Percentiles rank a stretch among this genome's conserved stretches.
Conservation (phyloP, 2,329 filamentous ascomycete genomes). For the Dactylonectria macrodidyma region DNA sequence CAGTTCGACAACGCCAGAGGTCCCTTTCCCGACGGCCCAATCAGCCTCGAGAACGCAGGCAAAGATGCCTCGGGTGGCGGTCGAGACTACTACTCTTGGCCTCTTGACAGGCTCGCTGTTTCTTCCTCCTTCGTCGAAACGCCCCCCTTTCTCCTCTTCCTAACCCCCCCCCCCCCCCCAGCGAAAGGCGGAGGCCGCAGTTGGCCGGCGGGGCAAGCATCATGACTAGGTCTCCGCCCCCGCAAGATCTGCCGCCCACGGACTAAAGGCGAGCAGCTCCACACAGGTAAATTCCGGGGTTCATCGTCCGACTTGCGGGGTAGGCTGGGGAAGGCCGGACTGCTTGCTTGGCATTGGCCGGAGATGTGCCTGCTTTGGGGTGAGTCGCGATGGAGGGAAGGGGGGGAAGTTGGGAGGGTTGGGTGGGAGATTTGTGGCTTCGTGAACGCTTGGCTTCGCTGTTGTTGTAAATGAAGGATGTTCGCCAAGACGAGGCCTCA, state of each 20-base stretch:
- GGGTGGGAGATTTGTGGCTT: background rate
- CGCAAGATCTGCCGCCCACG: slow-evolving; percentile 45
- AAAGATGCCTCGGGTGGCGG: slow-evolving; percentile 47
- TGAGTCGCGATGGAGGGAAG: slow-evolving; percentile 42
- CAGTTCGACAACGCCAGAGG: background rate
- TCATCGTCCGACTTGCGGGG: slow-evolving; percentile 45
- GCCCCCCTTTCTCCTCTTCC: background rate
- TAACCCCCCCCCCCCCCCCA: too few relatives aligned
- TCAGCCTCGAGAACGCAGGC: slow-evolving; percentile 23
- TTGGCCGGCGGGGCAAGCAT: background rate
- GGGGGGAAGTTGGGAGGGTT: background rate
- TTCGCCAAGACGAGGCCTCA: background rate
- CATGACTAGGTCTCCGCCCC: slow-evolving; percentile 32
- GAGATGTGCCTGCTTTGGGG: slow-evolving; percentile 44
- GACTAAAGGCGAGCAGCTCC: slow-evolving; percentile 16
- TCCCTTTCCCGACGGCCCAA: slow-evolving; percentile 37
- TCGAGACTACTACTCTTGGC: slow-evolving; percentile 15
- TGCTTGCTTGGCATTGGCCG: slow-evolving; percentile 35
- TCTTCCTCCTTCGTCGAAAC: background rate
- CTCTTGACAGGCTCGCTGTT: background rate
- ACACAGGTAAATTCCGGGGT: slow-evolving; percentile 32
- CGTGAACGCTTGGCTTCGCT: background rate
- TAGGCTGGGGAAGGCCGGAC: slow-evolving; percentile 28
- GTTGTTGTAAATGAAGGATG: background rate
- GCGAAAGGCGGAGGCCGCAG: background rate